Percentiles rank a stretch among this genome's conserved stretches.
Evolutionary conservation across 1,284 basidiomycete species (phyloP).

Genomic region (Spongispora temasekensis): DNA sequence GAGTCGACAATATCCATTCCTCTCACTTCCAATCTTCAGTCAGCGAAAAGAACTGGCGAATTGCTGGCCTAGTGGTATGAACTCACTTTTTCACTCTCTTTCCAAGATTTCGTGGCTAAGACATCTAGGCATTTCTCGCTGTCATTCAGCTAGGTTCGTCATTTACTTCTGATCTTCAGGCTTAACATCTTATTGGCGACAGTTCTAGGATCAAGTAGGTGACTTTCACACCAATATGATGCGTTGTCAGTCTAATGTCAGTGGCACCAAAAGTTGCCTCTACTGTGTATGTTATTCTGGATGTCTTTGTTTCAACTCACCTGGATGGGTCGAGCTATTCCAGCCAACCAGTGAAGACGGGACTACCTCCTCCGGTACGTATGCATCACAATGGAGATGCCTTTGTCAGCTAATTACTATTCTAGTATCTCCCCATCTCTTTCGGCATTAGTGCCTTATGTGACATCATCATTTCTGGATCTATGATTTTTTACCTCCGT

Average conservation of each 20-base stretch:
- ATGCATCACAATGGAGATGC: not conserved
- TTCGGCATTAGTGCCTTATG: constrained; percentile 1
- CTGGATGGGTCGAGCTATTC: no score
- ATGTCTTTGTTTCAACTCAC: not conserved
- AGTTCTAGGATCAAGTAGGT: constrained; percentile 6
- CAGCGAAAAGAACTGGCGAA: constrained; percentile 1
- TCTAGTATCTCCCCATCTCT: constrained; percentile 1
- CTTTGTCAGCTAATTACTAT: not conserved
- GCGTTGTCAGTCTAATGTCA: not conserved
- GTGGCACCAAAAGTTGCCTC: not conserved
- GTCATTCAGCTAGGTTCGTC: constrained; percentile 1
- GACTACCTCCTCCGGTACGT: constrained; percentile 3
- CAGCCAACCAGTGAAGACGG: no score
- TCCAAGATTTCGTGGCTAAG: not conserved
- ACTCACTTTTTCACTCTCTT: no score
- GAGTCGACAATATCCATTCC: not conserved
- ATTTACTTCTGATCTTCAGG: not conserved
- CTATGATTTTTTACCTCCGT: constrained; percentile 12
- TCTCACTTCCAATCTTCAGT: constrained; percentile 1
- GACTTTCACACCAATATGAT: not conserved
- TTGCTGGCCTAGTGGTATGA: constrained; percentile 10
- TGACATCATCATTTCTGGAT: constrained; percentile 5
- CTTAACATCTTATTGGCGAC: not conserved
- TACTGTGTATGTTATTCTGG: not conserved
- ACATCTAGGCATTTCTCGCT: constrained; percentile 2